Conservation (phyloP, 1,284 basidiomycete genomes). For the Ceratobasidium papillatum region DNA sequence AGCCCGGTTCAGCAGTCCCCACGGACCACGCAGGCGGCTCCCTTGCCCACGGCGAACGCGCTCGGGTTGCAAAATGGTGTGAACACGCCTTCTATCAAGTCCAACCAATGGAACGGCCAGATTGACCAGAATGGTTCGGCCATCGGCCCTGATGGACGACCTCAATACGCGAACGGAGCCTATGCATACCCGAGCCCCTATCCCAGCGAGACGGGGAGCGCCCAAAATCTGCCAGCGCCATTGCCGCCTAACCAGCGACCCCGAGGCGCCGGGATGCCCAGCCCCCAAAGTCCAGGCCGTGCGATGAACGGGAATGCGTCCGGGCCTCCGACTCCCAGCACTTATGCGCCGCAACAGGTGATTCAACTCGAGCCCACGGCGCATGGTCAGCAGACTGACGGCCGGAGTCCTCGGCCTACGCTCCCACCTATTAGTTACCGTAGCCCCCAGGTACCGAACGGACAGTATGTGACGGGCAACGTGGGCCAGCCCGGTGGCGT, state of each 20-base stretch:
- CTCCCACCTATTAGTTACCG: constrained; percentile 33
- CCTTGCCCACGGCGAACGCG: constrained; percentile 21
- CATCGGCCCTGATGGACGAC: constrained; percentile 28
- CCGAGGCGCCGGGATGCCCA: constrained; percentile 31
- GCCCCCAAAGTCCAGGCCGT: constrained; percentile 34
- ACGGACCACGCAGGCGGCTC: constrained; percentile 1
- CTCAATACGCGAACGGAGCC: constrained; percentile 32
- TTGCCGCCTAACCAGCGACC: constrained; percentile 27
- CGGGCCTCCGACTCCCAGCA: constrained; percentile 30
- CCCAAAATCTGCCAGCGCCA: constrained; percentile 8
- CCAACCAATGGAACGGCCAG: constrained; percentile 22
- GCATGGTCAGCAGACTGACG: constrained; percentile 16
- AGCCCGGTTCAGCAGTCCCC: constrained; percentile 36
- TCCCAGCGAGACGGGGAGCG: constrained; percentile 26
- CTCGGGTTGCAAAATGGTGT: constrained; percentile 32
- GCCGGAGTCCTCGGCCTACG: constrained; percentile 30
- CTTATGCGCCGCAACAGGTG: constrained; percentile 37
- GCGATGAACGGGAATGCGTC: constrained; percentile 20
- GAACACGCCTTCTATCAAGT: neutral
- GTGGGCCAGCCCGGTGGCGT: constrained; percentile 9
- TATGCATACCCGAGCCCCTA: constrained; percentile 37
- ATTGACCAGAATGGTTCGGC: constrained; percentile 25
- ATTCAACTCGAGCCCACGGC: constrained; percentile 21
- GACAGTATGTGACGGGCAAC: constrained; percentile 15
- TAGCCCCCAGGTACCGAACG: constrained; percentile 17